Evolutionary conservation across 345 rosid species (phyloP).

Genomic region (Bretschneidera sinensis): DNA sequence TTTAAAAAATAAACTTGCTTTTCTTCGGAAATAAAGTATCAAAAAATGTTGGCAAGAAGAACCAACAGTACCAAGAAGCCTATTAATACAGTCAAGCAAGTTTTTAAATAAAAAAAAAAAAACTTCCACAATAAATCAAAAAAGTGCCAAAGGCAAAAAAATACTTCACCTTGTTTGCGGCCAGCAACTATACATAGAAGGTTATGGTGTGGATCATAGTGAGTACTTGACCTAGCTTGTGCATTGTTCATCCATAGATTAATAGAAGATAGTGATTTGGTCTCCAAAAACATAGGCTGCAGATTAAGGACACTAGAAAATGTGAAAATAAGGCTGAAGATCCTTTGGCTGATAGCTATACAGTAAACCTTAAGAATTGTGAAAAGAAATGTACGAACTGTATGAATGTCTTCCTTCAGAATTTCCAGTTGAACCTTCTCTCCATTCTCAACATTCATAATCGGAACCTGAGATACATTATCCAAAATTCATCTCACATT

Average conservation of each 20-base stretch:
- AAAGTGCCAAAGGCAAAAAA: background rate
- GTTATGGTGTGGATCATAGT: constrained; percentile 94
- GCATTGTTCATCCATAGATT: constrained; percentile 91
- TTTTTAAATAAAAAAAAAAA: too few species aligned
- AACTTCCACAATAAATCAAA: too few species aligned
- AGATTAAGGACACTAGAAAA: constrained; percentile 14
- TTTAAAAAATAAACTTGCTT: background rate
- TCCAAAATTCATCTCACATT: too few species aligned
- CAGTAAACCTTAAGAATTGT: constrained; percentile 9
- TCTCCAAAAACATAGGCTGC: constrained; percentile 60
- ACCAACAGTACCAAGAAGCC: background rate
- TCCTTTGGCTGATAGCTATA: constrained; percentile 4
- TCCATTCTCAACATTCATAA: constrained; percentile 59
- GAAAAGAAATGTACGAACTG: constrained; percentile 30
- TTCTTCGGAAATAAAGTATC: background rate
- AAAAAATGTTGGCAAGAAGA: background rate
- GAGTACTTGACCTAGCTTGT: constrained; percentile 72
- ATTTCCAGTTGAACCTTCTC: constrained; percentile 60
- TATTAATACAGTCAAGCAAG: too few species aligned
- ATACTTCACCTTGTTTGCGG: constrained; percentile 58
- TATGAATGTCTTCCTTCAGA: constrained; percentile 57
- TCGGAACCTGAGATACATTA: constrained; percentile 45
- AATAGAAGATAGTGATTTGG: constrained; percentile 59
- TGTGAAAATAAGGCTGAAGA: constrained; percentile 1
- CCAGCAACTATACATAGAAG: constrained; percentile 72